These are phyloP conservation scores for Ophiostoma novo-ulmi DNA, from an alignment of 2,329 filamentous ascomycete genomes.

Conservation along the genomic window DNA sequence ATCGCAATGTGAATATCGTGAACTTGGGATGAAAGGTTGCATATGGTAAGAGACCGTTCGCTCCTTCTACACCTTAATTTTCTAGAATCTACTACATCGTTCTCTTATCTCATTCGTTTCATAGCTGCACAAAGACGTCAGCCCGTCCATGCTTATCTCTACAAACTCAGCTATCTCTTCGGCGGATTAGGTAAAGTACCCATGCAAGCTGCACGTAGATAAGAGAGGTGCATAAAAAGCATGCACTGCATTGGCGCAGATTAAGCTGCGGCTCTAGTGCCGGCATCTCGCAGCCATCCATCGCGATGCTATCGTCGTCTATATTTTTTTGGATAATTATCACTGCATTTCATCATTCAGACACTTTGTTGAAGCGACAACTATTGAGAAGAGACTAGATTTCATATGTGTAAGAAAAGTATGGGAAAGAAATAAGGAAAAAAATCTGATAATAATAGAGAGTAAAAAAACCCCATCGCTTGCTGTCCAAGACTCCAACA, in stretches of 20 bases:
- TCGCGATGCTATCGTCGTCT: neutral
- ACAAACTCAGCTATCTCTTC: neutral
- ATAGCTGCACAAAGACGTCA: conserved; percentile 8
- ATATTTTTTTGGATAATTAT: neutral
- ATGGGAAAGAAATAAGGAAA: neutral
- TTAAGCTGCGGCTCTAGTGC: neutral
- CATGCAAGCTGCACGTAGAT: conserved; percentile 4
- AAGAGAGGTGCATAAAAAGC: neutral
- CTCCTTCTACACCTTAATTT: neutral
- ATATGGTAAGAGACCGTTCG: neutral
- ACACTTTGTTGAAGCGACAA: neutral
- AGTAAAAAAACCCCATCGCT: neutral
- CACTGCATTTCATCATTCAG: neutral
- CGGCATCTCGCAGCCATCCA: neutral
- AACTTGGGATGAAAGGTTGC: neutral
- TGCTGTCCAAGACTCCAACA: conserved; percentile 4
- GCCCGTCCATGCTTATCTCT: neutral
- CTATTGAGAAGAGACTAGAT: neutral
- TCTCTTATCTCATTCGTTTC: conserved; percentile 10
- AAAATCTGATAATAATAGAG: neutral
- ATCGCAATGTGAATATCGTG: neutral
- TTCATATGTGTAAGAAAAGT: neutral
- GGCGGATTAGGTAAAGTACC: neutral
- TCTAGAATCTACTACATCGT: neutral
- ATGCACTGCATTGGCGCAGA: neutral